phyloP scores from a whole-genome alignment of 176 grass and related monocot genomes.

The Musa troglodytarum region DNA sequence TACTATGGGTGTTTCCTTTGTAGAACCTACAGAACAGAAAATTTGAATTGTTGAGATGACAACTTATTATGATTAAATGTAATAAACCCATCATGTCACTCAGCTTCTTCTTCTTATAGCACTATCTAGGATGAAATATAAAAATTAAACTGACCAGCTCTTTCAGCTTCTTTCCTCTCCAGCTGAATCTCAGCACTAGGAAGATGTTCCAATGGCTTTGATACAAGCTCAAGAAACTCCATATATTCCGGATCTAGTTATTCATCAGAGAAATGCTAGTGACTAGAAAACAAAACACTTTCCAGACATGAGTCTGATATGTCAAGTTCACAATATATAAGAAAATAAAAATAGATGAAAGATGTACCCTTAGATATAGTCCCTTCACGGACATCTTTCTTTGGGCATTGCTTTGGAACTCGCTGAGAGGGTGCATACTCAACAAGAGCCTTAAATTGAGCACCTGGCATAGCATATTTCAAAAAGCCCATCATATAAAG shows the following conservation, averaged over 20 bases:
- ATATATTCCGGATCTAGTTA: constrained; percentile 24
- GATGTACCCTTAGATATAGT: constrained; percentile 19
- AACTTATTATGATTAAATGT: background rate
- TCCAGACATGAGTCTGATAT: background rate
- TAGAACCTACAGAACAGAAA: constrained; percentile 6
- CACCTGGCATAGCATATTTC: constrained; percentile 9
- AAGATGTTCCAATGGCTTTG: constrained; percentile 18
- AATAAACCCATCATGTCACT: background rate
- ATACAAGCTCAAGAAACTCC: constrained; percentile 25
- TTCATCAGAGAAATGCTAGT: constrained; percentile 6
- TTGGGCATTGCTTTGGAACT: constrained; percentile 15
- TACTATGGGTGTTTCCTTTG: constrained; percentile 15
- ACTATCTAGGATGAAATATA: constrained; percentile 5
- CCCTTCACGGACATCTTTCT: constrained; percentile 26
- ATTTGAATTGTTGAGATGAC: too few species aligned
- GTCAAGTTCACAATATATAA: background rate
- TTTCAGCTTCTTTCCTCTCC: constrained; percentile 33
- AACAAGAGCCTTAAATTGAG: constrained; percentile 22
- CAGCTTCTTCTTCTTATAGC: background rate
- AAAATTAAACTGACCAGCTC: constrained; percentile 19
- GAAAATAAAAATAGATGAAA: background rate
- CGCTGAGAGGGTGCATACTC: constrained; percentile 26
- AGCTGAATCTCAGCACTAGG: constrained; percentile 32
- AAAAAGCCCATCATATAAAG: constrained; percentile 1
- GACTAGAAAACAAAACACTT: constrained; percentile 1